These are phyloP conservation scores for Platanus orientalis DNA, from an alignment of 164 flowering plant genomes.

Conservation along the genomic window DNA sequence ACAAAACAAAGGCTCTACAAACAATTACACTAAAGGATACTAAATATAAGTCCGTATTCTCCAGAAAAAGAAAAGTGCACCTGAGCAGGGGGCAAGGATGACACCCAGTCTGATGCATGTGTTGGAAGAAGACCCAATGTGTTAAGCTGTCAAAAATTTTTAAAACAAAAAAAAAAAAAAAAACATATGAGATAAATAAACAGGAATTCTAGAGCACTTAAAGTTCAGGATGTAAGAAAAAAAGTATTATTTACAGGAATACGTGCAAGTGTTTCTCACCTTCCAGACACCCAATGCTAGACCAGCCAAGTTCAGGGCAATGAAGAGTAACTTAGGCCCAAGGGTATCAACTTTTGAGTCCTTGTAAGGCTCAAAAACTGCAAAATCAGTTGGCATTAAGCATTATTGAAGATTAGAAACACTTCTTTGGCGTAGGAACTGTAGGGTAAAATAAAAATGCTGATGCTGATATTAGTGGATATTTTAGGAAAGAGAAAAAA, in stretches of 20 bases:
- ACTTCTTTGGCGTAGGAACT: background rate
- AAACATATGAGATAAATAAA: slow-evolving; percentile 4
- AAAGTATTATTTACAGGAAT: background rate
- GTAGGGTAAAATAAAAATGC: background rate
- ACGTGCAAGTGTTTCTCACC: slow-evolving; percentile 35
- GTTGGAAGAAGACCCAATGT: slow-evolving; percentile 98
- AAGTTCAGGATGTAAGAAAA: too few relatives aligned
- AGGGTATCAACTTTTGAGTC: slow-evolving; percentile 76
- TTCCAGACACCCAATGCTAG: slow-evolving; percentile 89
- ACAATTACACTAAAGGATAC: too few relatives aligned
- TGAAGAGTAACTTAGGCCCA: slow-evolving; percentile 72
- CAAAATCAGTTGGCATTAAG: slow-evolving; percentile 7
- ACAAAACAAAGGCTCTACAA: too few relatives aligned
- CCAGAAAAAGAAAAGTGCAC: slow-evolving; percentile 23
- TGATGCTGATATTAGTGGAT: background rate
- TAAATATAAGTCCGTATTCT: background rate
- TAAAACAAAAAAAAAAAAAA: background rate
- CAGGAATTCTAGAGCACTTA: background rate
- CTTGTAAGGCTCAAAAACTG: slow-evolving; percentile 98
- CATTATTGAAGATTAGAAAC: background rate
- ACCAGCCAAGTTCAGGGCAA: slow-evolving; percentile 84
- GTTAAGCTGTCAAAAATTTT: slow-evolving; percentile 79
- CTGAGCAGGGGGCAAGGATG: slow-evolving; percentile 95
- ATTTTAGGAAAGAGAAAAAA: background rate
- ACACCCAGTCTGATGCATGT: slow-evolving; percentile 98